Conservation (phyloP, 495 filamentous ascomycete genomes). For the Penicillium diatomitis region DNA sequence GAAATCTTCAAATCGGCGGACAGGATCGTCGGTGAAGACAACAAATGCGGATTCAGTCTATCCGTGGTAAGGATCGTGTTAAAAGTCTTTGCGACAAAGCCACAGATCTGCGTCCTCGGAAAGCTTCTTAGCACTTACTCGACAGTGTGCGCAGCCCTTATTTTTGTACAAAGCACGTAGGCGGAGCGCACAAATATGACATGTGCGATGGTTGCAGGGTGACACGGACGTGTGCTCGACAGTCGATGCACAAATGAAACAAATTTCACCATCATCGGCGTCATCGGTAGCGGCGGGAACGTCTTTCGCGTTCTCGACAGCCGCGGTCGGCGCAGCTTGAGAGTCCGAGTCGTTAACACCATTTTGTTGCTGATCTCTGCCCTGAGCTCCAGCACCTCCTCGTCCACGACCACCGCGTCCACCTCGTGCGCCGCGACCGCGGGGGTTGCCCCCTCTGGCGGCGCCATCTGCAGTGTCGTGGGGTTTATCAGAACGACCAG, state of each 20-base stretch:
- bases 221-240: conserved; percentile 77
- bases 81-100: not conserved
- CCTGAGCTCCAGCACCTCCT: no score
- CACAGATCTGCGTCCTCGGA: not conserved
- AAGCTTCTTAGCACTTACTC: conserved; percentile 44
- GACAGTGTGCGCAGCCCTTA: conserved; percentile 88
- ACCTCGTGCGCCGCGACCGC: conserved; percentile 25
- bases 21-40: conserved; percentile 77
- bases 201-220: conserved; percentile 91
- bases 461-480: conserved; percentile 16
- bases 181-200: conserved; percentile 87
- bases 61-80: not conserved
- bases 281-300: conserved; percentile 32
- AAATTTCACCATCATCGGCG: conserved; percentile 67
- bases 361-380: conserved; percentile 13
- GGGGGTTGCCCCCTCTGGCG: conserved; percentile 16
- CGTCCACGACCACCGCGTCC: conserved; percentile 13
- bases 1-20: conserved; percentile 79
- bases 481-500: conserved; percentile 16
- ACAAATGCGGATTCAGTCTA: conserved; percentile 75
- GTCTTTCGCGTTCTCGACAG: conserved; percentile 10
- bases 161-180: conserved; percentile 90
- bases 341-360: conserved; percentile 6
- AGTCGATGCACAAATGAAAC: conserved; percentile 91
- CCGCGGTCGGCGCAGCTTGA: conserved; percentile 4